phyloP scores from a whole-genome alignment of 2,329 filamentous ascomycete genomes.

The Myriosclerotinia duriaeana region DNA sequence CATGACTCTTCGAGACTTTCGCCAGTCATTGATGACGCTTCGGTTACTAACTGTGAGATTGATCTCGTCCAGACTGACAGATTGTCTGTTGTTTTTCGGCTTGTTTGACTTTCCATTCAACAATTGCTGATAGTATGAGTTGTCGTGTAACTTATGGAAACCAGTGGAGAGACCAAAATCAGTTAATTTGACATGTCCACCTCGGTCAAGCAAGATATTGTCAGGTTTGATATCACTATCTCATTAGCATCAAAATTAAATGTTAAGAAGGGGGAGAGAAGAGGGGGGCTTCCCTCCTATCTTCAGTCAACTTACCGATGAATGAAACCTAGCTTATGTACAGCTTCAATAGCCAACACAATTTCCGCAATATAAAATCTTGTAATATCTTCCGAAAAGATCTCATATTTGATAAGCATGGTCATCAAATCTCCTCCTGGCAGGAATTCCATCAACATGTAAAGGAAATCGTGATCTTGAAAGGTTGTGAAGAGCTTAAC shows the following conservation, averaged over 20 bases:
- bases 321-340: constrained; percentile 96
- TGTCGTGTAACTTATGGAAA: constrained; percentile 96
- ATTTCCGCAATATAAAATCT: constrained; percentile 99
- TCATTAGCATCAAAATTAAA: constrained; percentile 20
- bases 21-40: constrained; percentile 97
- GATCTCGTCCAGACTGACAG: constrained; percentile 95
- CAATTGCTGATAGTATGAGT: constrained; percentile 96
- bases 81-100: constrained; percentile 77
- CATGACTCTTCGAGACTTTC: constrained; percentile 91
- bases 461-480: constrained; percentile 92
- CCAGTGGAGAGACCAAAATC: constrained; percentile 97
- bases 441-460: constrained; percentile 99
- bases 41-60: constrained; percentile 97
- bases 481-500: constrained; percentile 98
- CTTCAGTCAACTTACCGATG: constrained; percentile 69
- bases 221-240: constrained; percentile 96
- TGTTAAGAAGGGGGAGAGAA: background rate
- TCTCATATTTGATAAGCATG: constrained; percentile 99
- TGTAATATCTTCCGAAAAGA: constrained; percentile 98
- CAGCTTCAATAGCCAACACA: constrained; percentile 95
- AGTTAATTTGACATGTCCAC: constrained; percentile 95
- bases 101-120: constrained; percentile 74
- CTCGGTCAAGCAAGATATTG: constrained; percentile 93
- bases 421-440: constrained; percentile 99
- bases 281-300: background rate